Conservation (phyloP, 164 flowering plant genomes). For the Tinospora cordifolia region DNA sequence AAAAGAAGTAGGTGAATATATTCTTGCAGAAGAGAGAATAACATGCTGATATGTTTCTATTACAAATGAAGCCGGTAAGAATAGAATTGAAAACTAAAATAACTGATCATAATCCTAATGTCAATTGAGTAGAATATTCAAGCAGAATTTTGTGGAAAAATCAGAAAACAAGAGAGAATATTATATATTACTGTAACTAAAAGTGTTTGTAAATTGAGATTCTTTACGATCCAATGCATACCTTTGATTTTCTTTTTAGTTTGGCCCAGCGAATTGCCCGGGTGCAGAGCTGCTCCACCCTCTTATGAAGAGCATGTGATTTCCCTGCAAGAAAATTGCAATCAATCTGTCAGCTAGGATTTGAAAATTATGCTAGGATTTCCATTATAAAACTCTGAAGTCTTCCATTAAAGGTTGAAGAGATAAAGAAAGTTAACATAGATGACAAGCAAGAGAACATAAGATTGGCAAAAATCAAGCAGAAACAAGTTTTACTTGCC, state of each 20-base stretch:
- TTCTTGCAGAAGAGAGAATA: not conserved
- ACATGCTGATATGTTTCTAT: not conserved
- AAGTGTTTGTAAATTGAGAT: not conserved
- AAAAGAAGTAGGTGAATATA: not conserved
- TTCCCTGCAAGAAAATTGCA: slow-evolving; percentile 52
- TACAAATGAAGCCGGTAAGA: not conserved
- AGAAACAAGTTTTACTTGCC: slow-evolving; percentile 35
- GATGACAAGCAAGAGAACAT: not conserved
- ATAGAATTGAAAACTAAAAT: not conserved
- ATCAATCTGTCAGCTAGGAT: not conserved
- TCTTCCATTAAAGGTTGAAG: not conserved
- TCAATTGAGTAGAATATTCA: not conserved
- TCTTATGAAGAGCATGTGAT: slow-evolving; percentile 97
- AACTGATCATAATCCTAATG: not conserved
- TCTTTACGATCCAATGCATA: slow-evolving; percentile 18
- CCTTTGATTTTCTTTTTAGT: slow-evolving; percentile 82
- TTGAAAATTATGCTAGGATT: not conserved
- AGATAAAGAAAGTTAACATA: not conserved
- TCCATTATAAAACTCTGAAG: not conserved
- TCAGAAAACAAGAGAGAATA: not conserved
- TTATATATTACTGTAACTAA: not conserved
- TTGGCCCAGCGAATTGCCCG: slow-evolving; percentile 96
- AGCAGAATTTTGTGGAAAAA: not conserved
- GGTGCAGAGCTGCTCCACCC: slow-evolving; percentile 95
- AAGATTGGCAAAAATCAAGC: not conserved